phyloP scores from a whole-genome alignment of 192 early-diverging fungal genomes.

The Coemansia sp. region DNA sequence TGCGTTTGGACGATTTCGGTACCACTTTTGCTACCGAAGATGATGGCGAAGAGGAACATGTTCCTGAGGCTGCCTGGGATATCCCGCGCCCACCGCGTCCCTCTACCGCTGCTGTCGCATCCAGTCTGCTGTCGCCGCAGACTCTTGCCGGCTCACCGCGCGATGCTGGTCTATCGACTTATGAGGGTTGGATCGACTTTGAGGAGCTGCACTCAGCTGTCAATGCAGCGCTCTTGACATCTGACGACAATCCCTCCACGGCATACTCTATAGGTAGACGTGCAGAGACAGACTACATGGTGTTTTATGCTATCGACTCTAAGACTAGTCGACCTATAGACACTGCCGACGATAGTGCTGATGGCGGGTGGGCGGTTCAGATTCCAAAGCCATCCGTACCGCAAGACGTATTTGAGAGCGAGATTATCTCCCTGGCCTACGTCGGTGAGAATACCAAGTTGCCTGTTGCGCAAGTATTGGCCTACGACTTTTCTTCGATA shows the following conservation, averaged over 20 bases:
- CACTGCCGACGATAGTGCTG: not conserved
- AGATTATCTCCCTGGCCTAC: slow-evolving; percentile 36
- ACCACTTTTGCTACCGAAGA: not conserved
- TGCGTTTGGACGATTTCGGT: not conserved
- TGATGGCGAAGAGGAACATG: not conserved
- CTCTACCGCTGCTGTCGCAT: not conserved
- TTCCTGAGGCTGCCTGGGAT: slow-evolving; percentile 2
- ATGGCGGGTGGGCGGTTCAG: slow-evolving; percentile 19
- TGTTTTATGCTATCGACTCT: slow-evolving; percentile 22
- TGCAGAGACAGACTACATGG: slow-evolving; percentile 44
- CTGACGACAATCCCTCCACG: not conserved
- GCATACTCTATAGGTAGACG: slow-evolving; percentile 13
- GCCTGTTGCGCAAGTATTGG: slow-evolving; percentile 18
- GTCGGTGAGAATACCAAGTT: slow-evolving; percentile 21
- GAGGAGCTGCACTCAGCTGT: slow-evolving; percentile 19
- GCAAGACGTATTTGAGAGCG: slow-evolving; percentile 35
- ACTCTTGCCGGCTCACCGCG: slow-evolving; percentile 12
- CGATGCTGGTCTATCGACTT: slow-evolving; percentile 14
- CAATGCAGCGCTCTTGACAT: not conserved
- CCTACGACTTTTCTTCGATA: slow-evolving; percentile 23
- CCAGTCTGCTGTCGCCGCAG: slow-evolving; percentile 18
- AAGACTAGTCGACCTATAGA: not conserved
- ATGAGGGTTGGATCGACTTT: slow-evolving; percentile 46
- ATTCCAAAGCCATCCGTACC: slow-evolving; percentile 37
- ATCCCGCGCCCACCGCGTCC: not conserved